Conservation (phyloP, 148 eudicot species). For the Mesembryanthemum crystallinum region DNA sequence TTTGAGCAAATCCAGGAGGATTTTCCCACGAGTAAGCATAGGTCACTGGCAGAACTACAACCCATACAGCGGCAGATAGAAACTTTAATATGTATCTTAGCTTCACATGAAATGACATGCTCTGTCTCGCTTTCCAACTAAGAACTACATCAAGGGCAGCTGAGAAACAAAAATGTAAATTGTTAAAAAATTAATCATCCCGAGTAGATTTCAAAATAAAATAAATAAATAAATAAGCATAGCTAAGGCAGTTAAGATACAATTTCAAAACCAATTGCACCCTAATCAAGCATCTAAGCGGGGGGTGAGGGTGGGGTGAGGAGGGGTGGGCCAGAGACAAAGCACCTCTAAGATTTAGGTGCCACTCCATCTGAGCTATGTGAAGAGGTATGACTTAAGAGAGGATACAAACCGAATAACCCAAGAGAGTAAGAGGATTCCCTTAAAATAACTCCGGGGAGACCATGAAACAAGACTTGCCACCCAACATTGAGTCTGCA, state of each 20-base stretch:
- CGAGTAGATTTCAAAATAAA: background rate
- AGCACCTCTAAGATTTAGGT: background rate
- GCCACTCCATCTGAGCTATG: no score
- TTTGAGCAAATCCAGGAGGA: slow-evolving; percentile 87
- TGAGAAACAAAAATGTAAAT: slow-evolving; percentile 35
- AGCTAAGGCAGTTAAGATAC: background rate
- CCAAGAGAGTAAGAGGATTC: background rate
- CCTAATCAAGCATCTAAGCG: background rate
- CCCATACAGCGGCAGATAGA: slow-evolving; percentile 97
- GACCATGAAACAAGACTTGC: background rate
- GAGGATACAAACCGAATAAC: background rate
- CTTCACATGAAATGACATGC: slow-evolving; percentile 92
- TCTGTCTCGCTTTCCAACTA: slow-evolving; percentile 78
- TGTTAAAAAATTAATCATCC: background rate
- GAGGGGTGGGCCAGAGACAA: background rate
- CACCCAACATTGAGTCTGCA: background rate
- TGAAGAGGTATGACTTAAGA: no score
- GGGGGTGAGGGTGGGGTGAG: background rate
- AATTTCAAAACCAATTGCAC: background rate
- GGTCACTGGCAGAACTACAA: slow-evolving; percentile 77
- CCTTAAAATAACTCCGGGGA: background rate
- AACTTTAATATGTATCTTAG: slow-evolving; percentile 85
- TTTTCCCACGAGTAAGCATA: slow-evolving; percentile 89
- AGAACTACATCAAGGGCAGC: slow-evolving; percentile 87
- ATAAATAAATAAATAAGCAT: background rate